Evolutionary conservation across 208 protist species (phyloP), one percentile per base, ranked within the genome.

Genomic region (Leptomonas seymouri): DNA sequence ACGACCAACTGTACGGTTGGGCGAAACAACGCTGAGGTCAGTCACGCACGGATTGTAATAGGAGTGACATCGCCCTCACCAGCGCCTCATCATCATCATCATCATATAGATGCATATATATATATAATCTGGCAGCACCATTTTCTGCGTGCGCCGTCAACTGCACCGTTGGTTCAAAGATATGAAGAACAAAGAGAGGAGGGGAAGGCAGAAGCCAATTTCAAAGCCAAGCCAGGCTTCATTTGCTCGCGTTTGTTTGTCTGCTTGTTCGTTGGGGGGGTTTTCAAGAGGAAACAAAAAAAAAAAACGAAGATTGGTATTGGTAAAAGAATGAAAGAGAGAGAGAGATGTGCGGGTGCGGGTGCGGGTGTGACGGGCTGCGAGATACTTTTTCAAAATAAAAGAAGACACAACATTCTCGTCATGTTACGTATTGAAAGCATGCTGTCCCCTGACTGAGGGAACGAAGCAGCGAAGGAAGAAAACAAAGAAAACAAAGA

Each of bases 11-110:
- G 14, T 25, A 59, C 23, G 18, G 21, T 28, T 53, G 48, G 28
- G 28, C 16, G 20, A 39, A 36, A 2, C 51, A 27, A 6, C 23
- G 27, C 28, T 23, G 7, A 30, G n/a, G 21, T 23, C 21, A 20
- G 23, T 6, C 16, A 30, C 56, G 21, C 41, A 39, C 56, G 34
- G 46, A 49, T 49, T 62, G 56, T 49, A 23, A 62, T 62, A 46
- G 46, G 55, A 27, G 8, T 48, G 20, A 20, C 25, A 21, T 39
- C 34, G 34, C 34, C 9, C 34, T 39, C 34, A 9, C 3, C 3
- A 39, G 34, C 51, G 51, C 49, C n/a, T n/a, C n/a, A n/a, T n/a
- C n/a, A n/a, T n/a, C n/a, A n/a, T n/a, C n/a, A n/a, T n/a, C n/a
- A n/a, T n/a, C n/a, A n/a, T n/a, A n/a, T n/a, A n/a, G n/a, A n/a